These are phyloP conservation scores for Tolypocladium ophioglossoides DNA, from an alignment of 2,329 filamentous ascomycete species.

Conservation along the genomic window DNA sequence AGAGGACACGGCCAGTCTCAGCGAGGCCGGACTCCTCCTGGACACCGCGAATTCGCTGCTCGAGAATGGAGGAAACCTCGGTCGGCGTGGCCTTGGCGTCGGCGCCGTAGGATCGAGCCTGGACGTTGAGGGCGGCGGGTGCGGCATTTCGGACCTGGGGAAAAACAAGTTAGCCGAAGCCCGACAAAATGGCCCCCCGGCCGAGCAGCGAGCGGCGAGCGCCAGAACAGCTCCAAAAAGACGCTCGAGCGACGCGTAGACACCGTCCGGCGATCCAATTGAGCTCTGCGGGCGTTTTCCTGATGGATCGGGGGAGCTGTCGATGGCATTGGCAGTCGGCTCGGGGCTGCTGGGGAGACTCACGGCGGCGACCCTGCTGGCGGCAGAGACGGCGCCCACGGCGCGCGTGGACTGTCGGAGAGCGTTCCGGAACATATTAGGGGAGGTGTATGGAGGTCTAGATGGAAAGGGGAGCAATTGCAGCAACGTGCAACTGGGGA, in stretches of 20 bases:
- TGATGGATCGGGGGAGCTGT: conserved; percentile 22
- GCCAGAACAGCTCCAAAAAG: conserved; percentile 24
- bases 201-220: conserved; percentile 11
- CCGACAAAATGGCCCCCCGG: conserved; percentile 27
- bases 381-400: conserved; percentile 86
- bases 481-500: conserved; percentile 49
- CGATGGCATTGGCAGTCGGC: conserved; percentile 35
- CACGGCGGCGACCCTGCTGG: conserved; percentile 88
- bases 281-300: conserved; percentile 18
- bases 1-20: conserved; percentile 98
- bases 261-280: conserved; percentile 21
- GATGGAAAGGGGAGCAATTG: conserved; percentile 50
- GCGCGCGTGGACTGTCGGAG: conserved; percentile 93
- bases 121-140: conserved; percentile 63
- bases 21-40: conserved; percentile 93
- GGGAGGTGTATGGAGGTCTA: conserved; percentile 40
- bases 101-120: conserved; percentile 74
- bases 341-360: conserved; percentile 45
- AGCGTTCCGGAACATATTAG: conserved; percentile 93
- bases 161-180: conserved; percentile 47
- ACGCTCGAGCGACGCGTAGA: conserved; percentile 11
- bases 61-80: conserved; percentile 98
- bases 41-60: conserved; percentile 97
- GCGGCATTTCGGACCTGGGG: conserved; percentile 75
- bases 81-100: conserved; percentile 93